These are phyloP conservation scores for Anisodus acutangulus DNA, from an alignment of 257 asterid genomes.

Conservation along the genomic window DNA sequence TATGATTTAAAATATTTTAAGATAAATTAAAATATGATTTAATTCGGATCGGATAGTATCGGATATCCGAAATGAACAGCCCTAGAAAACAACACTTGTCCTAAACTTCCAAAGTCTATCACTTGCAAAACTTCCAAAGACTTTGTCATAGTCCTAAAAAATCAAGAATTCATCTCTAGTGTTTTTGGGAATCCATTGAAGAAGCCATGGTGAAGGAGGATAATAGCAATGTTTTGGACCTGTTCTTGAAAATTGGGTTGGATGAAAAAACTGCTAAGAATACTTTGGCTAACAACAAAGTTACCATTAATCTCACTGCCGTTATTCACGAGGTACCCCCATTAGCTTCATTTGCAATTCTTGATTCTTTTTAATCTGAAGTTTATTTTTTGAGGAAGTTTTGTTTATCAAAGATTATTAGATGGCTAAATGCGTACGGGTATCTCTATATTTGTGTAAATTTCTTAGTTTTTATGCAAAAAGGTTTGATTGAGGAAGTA, in stretches of 20 bases:
- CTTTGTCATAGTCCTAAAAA: background rate
- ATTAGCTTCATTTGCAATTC: background rate
- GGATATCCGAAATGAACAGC: too few relatives aligned
- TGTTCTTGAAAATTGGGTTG: conserved; percentile 51
- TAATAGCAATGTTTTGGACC: conserved; percentile 34
- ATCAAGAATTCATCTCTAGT: background rate
- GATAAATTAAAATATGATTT: too few relatives aligned
- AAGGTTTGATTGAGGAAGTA: too few relatives aligned
- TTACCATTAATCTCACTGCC: conserved; percentile 48
- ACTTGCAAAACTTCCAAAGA: background rate
- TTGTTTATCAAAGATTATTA: background rate
- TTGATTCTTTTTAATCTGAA: background rate
- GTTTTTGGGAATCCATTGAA: conserved; percentile 17
- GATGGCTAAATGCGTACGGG: background rate
- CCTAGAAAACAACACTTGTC: background rate
- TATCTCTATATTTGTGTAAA: background rate
- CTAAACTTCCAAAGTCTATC: conserved; percentile 9
- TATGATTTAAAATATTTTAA: too few relatives aligned
- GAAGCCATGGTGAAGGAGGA: conserved; percentile 6
- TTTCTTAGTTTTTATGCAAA: too few relatives aligned
- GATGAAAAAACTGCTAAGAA: conserved; percentile 57
- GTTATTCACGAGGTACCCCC: conserved; percentile 51
- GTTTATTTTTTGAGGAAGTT: background rate
- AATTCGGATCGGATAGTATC: too few relatives aligned
- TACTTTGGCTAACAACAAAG: conserved; percentile 53